phyloP scores from a whole-genome alignment of 768 basidiomycete genomes.

The Leccinum variicolor region DNA sequence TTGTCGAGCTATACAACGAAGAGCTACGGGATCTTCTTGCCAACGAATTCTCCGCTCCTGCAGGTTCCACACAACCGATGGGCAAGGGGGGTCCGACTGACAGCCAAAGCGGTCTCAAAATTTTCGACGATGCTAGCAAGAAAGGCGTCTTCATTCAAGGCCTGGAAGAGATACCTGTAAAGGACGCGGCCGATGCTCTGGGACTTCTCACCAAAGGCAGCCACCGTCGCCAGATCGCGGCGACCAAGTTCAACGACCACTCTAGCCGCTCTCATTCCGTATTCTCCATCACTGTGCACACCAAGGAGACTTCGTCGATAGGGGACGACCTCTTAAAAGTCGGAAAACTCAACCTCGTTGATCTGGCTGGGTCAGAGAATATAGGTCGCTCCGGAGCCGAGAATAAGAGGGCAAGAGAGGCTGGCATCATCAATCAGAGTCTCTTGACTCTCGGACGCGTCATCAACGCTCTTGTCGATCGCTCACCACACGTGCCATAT shows the following conservation, averaged over 20 bases:
- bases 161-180: constrained; percentile 84
- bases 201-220: constrained; percentile 85
- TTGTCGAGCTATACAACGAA: constrained; percentile 96
- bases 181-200: constrained; percentile 79
- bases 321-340: constrained; percentile 90
- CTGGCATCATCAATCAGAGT: constrained; percentile 98
- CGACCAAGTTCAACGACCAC: constrained; percentile 97
- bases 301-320: constrained; percentile 72
- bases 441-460: constrained; percentile 95
- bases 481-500: constrained; percentile 89
- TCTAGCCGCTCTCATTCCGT: constrained; percentile 97
- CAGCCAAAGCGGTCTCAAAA: constrained; percentile 63
- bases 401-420: constrained; percentile 91
- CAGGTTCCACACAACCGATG: constrained; percentile 74
- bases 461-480: constrained; percentile 94
- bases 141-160: constrained; percentile 93
- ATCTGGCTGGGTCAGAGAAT: constrained; percentile 96
- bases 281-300: constrained; percentile 93
- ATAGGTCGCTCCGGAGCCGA: constrained; percentile 95
- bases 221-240: constrained; percentile 86
- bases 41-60: constrained; percentile 68
- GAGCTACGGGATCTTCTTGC: constrained; percentile 93
- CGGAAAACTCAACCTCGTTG: constrained; percentile 96
- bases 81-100: constrained; percentile 55
- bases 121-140: constrained; percentile 90